Conservation (phyloP, 768 basidiomycete genomes). For the Leccinum pellstonianum region DNA sequence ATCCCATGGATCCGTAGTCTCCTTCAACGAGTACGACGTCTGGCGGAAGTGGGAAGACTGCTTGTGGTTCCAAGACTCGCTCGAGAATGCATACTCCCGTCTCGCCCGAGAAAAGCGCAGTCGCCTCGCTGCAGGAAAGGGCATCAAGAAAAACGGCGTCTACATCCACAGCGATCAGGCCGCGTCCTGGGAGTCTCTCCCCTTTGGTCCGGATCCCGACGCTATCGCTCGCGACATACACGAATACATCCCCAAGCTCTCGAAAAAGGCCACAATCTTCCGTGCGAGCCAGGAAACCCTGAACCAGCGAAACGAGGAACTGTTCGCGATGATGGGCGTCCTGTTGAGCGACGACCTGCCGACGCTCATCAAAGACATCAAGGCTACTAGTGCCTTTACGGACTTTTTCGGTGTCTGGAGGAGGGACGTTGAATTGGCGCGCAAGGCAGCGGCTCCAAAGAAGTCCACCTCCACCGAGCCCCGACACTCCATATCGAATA, state of each 20-base stretch:
- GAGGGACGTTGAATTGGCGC: conserved; percentile 61
- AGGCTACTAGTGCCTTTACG: conserved; percentile 52
- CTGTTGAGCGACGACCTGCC: conserved; percentile 64
- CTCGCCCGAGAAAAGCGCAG: conserved; percentile 66
- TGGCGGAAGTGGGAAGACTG: conserved; percentile 86
- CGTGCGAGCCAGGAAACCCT: conserved; percentile 65
- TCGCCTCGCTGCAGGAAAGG: conserved; percentile 69
- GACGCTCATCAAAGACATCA: conserved; percentile 62
- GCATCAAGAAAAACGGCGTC: conserved; percentile 68
- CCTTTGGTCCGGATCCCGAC: conserved; percentile 77
- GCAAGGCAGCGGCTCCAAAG: conserved; percentile 34
- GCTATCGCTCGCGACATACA: conserved; percentile 72
- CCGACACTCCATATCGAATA: conserved; percentile 50
- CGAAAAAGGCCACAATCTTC: conserved; percentile 72
- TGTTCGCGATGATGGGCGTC: conserved; percentile 55
- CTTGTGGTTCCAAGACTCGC: conserved; percentile 65
- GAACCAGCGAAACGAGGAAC: conserved; percentile 60
- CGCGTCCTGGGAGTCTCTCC: conserved; percentile 82
- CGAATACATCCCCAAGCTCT: conserved; percentile 59
- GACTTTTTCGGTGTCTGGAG: conserved; percentile 84
- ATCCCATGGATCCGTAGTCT: conserved; percentile 39
- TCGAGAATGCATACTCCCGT: conserved; percentile 64
- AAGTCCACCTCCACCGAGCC: conserved; percentile 24
- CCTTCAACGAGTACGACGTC: conserved; percentile 59
- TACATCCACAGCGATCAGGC: conserved; percentile 70